Conservation (phyloP, 768 basidiomycete genomes). For the Panaeolus cyanescens region DNA sequence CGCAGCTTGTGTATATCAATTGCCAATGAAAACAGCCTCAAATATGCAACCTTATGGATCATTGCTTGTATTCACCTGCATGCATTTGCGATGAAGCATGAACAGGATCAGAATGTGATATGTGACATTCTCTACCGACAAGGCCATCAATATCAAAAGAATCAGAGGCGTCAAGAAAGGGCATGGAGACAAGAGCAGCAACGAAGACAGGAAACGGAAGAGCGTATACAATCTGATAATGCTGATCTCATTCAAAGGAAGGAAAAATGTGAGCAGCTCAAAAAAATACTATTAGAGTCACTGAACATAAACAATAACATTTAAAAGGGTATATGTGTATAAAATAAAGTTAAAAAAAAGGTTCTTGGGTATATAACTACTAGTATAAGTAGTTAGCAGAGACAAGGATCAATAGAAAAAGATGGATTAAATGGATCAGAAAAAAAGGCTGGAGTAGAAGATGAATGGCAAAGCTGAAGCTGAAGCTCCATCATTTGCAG, state of each 20-base stretch:
- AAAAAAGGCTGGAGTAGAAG: no score
- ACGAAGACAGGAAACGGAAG: slow-evolving; percentile 5
- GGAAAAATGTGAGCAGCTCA: slow-evolving; percentile 23
- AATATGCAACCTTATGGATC: slow-evolving; percentile 28
- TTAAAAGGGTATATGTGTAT: not conserved
- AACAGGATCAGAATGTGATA: slow-evolving; percentile 10
- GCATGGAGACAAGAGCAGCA: slow-evolving; percentile 4
- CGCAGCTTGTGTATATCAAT: slow-evolving; percentile 24
- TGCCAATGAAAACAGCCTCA: slow-evolving; percentile 11
- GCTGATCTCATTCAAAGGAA: slow-evolving; percentile 10
- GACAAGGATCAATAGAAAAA: not conserved
- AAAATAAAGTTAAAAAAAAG: no score
- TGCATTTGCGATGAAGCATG: slow-evolving; percentile 26
- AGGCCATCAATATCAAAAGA: slow-evolving; percentile 2
- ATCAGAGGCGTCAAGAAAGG: not conserved
- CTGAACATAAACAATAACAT: not conserved
- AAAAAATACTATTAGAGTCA: slow-evolving; percentile 14
- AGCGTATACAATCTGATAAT: slow-evolving; percentile 7
- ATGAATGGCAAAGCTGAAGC: no score
- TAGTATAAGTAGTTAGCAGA: no score
- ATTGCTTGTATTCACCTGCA: slow-evolving; percentile 32
- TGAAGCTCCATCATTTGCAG: no score
- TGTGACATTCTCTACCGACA: slow-evolving; percentile 9
- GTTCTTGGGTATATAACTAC: no score
- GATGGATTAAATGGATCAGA: not conserved